Evolutionary conservation across 2,329 filamentous ascomycete species (phyloP), one percentile per base, ranked within the genome.

Genomic region (Leptosphaerulina australis): DNA sequence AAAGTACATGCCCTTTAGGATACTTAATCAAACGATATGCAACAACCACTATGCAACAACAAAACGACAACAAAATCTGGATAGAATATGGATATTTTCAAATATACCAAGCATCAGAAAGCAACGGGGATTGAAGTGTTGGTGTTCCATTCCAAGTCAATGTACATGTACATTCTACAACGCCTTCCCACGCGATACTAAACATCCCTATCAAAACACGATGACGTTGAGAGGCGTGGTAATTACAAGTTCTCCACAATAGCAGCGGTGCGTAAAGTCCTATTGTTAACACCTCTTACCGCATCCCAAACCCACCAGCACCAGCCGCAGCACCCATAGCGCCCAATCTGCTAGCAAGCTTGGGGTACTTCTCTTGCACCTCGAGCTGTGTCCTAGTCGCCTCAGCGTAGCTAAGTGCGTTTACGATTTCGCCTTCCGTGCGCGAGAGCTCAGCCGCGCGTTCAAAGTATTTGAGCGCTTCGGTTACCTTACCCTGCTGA

Each of bases 391-490:
- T 97, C 68, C 94, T 84, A 29, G 94, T 97, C 15, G 94, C 94
- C 76, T 99, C 94, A 22, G 94, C 94, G 70, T 99, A 99, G 15
- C 91, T 96, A 14, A 99, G 82, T 5, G 94, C 94, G 69, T 97
- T 97, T 62, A 97, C 86, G 57, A 97, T 92, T 79, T 99, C 94
- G 53, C 89, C 90, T 68, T 97, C 93, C 25, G 94, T 99, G 64
- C 94, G 83, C 36, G 91, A 92, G 44, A 99, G 85, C 77, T 97
- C 92, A 21, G 93, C 94, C 2, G 94, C 94, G 54, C 91, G 88
- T 81, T 97, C 92, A 71, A 99, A 99, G 80, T 97, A 97, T 76
- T 88, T 91, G 60, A 99, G 85, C 0, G 94, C 94, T 57, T 97
- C 90, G 26, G 88, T 89, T 50, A 99, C 93, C 79, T 97, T 97